A percentile compares a stretch with the other conserved stretches of the same genome.
These are phyloP conservation scores for Typha latifolia DNA, from an alignment of 176 grass and related monocot species.

Conservation along the genomic window DNA sequence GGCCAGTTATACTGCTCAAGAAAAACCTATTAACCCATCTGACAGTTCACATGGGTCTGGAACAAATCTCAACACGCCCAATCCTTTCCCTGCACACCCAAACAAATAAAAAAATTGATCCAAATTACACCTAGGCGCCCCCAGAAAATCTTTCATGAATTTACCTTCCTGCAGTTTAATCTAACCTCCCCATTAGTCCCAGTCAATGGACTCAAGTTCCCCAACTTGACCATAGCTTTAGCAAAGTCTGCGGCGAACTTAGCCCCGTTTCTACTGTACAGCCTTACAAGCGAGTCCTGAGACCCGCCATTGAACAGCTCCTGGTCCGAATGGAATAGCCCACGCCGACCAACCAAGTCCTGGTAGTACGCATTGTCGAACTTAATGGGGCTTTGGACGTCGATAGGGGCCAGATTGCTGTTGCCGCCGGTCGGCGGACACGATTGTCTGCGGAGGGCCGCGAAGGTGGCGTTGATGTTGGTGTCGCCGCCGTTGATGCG, in stretches of 20 bases:
- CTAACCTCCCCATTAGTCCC: constrained; percentile 58
- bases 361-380: constrained; percentile 70
- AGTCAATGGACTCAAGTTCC: constrained; percentile 37
- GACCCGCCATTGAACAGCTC: constrained; percentile 62
- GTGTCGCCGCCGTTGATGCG: constrained; percentile 39
- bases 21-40: too few species aligned
- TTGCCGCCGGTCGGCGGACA: constrained; percentile 25
- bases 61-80: too few species aligned
- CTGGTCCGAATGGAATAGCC: constrained; percentile 78
- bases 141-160: too few species aligned
- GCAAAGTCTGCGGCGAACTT: constrained; percentile 50
- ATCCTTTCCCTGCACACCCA: too few species aligned
- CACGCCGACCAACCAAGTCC: constrained; percentile 35
- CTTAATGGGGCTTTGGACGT: constrained; percentile 11
- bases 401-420: constrained; percentile 24
- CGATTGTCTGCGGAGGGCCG: constrained; percentile 1
- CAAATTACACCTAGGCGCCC: too few species aligned
- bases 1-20: too few species aligned
- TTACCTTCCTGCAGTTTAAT: constrained; percentile 23
- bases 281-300: constrained; percentile 35
- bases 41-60: too few species aligned
- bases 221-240: constrained; percentile 55
- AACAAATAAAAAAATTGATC: too few species aligned
- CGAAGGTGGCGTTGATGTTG: constrained; percentile 36
- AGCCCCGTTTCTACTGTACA: constrained; percentile 40